Evolutionary conservation across 305 asterid species (phyloP).

Genomic region (Ilex paraguariensis): DNA sequence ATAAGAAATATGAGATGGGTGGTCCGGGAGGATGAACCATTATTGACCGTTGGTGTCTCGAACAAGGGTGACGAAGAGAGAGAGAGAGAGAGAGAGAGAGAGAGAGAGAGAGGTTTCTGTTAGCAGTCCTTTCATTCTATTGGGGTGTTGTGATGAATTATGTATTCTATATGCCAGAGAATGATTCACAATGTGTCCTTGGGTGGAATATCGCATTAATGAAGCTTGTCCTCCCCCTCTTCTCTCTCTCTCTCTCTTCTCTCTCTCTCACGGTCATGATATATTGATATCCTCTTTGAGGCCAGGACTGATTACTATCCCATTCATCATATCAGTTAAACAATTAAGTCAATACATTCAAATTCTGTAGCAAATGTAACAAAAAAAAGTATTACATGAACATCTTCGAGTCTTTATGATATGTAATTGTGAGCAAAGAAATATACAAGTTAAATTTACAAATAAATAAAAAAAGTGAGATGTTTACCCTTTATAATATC

Average conservation of each 20-base stretch:
- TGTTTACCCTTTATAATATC: too few species aligned
- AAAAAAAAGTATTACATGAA: too few species aligned
- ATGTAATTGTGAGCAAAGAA: too few species aligned
- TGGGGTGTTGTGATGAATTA: constrained; percentile 13
- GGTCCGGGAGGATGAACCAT: neutral
- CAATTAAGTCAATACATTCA: too few species aligned
- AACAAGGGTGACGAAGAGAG: constrained; percentile 8
- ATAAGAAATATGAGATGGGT: neutral
- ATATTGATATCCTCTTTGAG: too few species aligned
- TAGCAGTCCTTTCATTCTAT: constrained; percentile 16
- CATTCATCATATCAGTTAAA: too few species aligned
- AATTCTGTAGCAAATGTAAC: too few species aligned
- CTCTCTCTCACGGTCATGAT: too few species aligned
- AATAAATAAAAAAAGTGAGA: too few species aligned
- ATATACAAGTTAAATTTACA: too few species aligned
- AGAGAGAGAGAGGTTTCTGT: neutral
- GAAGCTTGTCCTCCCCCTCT: constrained; percentile 4
- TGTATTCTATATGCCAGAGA: constrained; percentile 13
- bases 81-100: neutral
- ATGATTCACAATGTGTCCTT: constrained; percentile 8
- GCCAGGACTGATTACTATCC: too few species aligned
- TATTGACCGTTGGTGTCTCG: constrained; percentile 1
- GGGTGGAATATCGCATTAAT: constrained; percentile 9
- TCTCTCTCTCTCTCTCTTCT: neutral
- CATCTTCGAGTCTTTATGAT: too few species aligned